These are phyloP conservation scores for Caryopteris hybrid DNA, from an alignment of 305 asterid genomes.

Conservation along the genomic window DNA sequence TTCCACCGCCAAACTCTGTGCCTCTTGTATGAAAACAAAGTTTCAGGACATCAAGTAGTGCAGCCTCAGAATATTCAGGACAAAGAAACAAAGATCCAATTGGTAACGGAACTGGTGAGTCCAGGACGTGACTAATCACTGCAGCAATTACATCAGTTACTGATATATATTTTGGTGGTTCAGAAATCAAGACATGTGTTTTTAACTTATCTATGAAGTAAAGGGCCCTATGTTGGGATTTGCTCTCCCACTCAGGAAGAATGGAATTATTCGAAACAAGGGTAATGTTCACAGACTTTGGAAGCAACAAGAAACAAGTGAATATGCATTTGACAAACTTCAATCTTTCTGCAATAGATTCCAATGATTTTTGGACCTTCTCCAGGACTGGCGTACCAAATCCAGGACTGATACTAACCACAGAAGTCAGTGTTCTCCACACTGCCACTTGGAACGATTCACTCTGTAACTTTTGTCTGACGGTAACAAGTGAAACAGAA, in stretches of 20 bases:
- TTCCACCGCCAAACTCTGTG: constrained; percentile 39
- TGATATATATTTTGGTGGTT: constrained; percentile 72
- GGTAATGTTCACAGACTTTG: constrained; percentile 65
- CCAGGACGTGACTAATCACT: constrained; percentile 68
- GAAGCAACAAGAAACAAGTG: constrained; percentile 73
- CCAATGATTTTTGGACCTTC: constrained; percentile 46
- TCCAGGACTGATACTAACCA: constrained; percentile 42
- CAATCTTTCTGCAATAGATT: constrained; percentile 59
- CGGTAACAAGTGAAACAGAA: constrained; percentile 50
- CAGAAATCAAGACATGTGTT: constrained; percentile 60
- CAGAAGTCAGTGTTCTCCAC: constrained; percentile 48
- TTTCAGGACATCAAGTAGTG: constrained; percentile 60
- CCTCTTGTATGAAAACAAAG: constrained; percentile 52
- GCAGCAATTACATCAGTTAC: constrained; percentile 65
- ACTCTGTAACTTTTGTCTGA: constrained; percentile 55
- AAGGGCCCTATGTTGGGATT: constrained; percentile 55
- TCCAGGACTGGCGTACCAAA: constrained; percentile 42
- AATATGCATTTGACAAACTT: constrained; percentile 61
- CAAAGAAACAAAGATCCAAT: constrained; percentile 74
- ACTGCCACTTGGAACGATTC: constrained; percentile 80
- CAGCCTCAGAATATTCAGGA: constrained; percentile 62
- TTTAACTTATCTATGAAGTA: constrained; percentile 62
- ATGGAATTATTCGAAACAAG: constrained; percentile 42
- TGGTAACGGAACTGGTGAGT: constrained; percentile 67
- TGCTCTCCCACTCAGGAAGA: constrained; percentile 79